Evolutionary conservation across 139 green algal species (phyloP).

Genomic region (Chlorella sorokiniana): DNA sequence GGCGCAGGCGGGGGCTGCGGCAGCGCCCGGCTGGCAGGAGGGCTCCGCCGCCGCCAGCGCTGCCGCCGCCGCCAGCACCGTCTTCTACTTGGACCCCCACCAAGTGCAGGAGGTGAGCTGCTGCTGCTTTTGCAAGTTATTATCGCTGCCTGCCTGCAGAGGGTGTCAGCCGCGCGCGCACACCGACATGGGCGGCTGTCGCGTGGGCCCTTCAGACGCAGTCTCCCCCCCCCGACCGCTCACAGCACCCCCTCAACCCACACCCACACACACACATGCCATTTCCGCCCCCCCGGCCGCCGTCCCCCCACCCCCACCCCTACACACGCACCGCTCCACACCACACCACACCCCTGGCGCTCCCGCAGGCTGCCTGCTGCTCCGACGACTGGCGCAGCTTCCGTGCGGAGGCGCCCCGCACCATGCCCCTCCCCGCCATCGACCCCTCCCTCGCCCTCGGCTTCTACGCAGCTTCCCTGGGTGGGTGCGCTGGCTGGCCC

Average conservation of each 20-base stretch:
- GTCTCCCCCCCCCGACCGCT: neutral
- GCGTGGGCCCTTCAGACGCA: neutral
- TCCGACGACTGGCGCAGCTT: conserved; percentile 42
- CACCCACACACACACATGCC: neutral
- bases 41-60: neutral
- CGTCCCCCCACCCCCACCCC: neutral
- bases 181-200: neutral
- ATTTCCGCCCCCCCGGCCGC: neutral
- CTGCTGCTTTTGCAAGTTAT: neutral
- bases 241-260: neutral
- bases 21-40: neutral
- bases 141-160: neutral
- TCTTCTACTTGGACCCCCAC: conserved; percentile 52
- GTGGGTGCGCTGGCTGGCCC: conserved; percentile 11
- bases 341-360: neutral
- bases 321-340: too few relatives aligned
- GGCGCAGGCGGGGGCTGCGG: too few relatives aligned
- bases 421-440: conserved; percentile 69
- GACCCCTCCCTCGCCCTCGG: conserved; percentile 89
- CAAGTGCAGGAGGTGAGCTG: conserved; percentile 42
- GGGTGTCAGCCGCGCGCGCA: neutral
- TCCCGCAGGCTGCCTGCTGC: conserved; percentile 24
- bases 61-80: neutral
- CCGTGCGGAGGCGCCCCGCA: conserved; percentile 42
- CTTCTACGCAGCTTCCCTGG: conserved; percentile 72